Conservation (phyloP, 768 basidiomycete species). For the Mycena maculata region DNA sequence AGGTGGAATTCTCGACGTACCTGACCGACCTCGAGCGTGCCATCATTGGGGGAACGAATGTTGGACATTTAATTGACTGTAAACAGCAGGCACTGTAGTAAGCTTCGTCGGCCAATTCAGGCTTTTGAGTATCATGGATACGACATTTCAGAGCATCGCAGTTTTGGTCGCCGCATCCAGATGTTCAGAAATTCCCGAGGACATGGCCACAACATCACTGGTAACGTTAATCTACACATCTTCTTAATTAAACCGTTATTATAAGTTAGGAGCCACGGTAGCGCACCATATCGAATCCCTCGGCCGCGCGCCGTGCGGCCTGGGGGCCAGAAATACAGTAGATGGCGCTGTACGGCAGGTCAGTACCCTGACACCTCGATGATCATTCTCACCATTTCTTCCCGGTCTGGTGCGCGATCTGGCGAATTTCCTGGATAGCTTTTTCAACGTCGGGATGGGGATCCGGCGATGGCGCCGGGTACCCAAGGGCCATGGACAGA, state of each 20-base stretch:
- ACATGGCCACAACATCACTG: conserved; percentile 57
- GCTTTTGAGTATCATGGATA: too few relatives aligned
- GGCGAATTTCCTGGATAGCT: conserved; percentile 65
- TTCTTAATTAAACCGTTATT: not conserved
- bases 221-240: conserved; percentile 59
- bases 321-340: conserved; percentile 60
- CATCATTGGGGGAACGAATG: too few relatives aligned
- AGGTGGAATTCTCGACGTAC: too few relatives aligned
- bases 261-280: not conserved
- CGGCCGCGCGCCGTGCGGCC: conserved; percentile 53
- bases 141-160: too few relatives aligned
- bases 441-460: conserved; percentile 73
- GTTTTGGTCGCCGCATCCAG: conserved; percentile 36
- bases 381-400: conserved; percentile 70
- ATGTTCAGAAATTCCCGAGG: conserved; percentile 47
- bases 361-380: not conserved
- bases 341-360: conserved; percentile 51
- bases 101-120: too few relatives aligned
- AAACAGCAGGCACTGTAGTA: too few relatives aligned
- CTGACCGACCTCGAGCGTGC: too few relatives aligned
- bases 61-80: too few relatives aligned
- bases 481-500: conserved; percentile 71
- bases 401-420: conserved; percentile 59
- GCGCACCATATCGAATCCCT: conserved; percentile 66
- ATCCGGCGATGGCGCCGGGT: conserved; percentile 70